Evolutionary conservation across 2,329 filamentous ascomycete genomes (phyloP).

Genomic region (Periconia sp.): DNA sequence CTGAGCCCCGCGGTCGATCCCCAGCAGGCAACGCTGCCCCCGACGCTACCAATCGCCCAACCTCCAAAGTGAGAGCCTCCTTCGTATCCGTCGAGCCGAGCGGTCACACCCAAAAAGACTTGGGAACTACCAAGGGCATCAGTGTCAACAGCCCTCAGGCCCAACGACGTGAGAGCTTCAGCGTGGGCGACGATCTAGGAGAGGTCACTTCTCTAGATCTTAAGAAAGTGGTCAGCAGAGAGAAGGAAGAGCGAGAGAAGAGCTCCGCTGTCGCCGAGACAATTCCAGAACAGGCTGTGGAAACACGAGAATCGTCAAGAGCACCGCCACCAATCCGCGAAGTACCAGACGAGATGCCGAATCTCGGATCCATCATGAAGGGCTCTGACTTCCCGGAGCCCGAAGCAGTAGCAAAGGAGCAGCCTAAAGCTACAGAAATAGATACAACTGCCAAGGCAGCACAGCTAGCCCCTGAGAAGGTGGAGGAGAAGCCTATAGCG

Average conservation of each 20-base stretch:
- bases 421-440: slow-evolving; percentile 1
- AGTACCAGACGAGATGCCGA: slow-evolving; percentile 34
- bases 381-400: slow-evolving; percentile 42
- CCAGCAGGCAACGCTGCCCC: slow-evolving; percentile 42
- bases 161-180: slow-evolving; percentile 51
- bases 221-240: slow-evolving; percentile 48
- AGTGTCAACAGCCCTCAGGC: slow-evolving; percentile 36
- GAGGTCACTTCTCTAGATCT: slow-evolving; percentile 43
- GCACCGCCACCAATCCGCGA: slow-evolving; percentile 40
- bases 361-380: slow-evolving; percentile 43
- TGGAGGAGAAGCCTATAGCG: slow-evolving; percentile 2
- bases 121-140: slow-evolving; percentile 32
- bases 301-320: slow-evolving; percentile 45
- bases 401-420: slow-evolving; percentile 7
- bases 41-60: slow-evolving; percentile 42
- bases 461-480: neutral
- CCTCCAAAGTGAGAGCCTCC: slow-evolving; percentile 54
- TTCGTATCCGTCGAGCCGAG: slow-evolving; percentile 54
- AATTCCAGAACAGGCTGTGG: slow-evolving; percentile 52
- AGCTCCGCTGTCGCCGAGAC: slow-evolving; percentile 44
- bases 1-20: slow-evolving; percentile 53
- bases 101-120: slow-evolving; percentile 20
- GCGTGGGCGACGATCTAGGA: slow-evolving; percentile 42
- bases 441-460: slow-evolving; percentile 3
- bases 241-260: slow-evolving; percentile 47